Conservation (phyloP, 1,284 basidiomycete species). For the Cutaneotrichosporon sp. region DNA sequence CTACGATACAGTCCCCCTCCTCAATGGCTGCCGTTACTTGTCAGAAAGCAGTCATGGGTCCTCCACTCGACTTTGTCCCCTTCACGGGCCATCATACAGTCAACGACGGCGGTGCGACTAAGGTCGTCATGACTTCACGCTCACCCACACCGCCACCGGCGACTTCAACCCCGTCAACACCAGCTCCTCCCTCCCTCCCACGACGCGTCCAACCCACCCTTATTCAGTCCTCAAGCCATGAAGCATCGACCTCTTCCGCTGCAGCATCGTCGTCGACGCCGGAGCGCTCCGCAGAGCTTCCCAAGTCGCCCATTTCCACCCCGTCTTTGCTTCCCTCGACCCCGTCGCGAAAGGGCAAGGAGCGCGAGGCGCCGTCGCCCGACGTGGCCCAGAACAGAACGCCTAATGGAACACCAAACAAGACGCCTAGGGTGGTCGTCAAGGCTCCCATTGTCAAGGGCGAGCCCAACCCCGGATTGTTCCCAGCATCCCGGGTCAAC, state of each 20-base stretch:
- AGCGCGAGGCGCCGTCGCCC: slow-evolving; percentile 4
- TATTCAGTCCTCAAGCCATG: not conserved
- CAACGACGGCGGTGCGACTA: not conserved
- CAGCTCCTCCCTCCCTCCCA: not conserved
- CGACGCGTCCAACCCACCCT: not conserved
- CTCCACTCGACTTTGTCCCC: slow-evolving; percentile 7
- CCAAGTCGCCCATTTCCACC: not conserved
- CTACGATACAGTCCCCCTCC: too few species aligned
- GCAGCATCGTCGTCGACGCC: not conserved
- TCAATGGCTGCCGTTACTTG: not conserved
- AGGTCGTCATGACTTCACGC: slow-evolving; percentile 7
- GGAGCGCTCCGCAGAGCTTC: not conserved
- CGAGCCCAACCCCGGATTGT: not conserved
- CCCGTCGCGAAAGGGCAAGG: slow-evolving; percentile 16
- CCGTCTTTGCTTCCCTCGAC: not conserved
- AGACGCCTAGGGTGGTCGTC: not conserved
- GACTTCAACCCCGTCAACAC: not conserved
- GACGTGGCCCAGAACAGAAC: slow-evolving; percentile 3
- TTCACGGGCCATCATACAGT: not conserved
- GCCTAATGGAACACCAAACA: slow-evolving; percentile 8
- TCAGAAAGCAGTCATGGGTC: not conserved
- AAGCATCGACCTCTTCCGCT: too few species aligned
- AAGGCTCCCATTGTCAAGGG: not conserved
- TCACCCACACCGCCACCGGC: slow-evolving; percentile 3
- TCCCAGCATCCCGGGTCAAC: slow-evolving; percentile 13